A percentile compares a stretch with the other conserved stretches of the same genome.
phyloP scores from a whole-genome alignment of 495 filamentous ascomycete species.

The Melanomma pulvis-pyrius region DNA sequence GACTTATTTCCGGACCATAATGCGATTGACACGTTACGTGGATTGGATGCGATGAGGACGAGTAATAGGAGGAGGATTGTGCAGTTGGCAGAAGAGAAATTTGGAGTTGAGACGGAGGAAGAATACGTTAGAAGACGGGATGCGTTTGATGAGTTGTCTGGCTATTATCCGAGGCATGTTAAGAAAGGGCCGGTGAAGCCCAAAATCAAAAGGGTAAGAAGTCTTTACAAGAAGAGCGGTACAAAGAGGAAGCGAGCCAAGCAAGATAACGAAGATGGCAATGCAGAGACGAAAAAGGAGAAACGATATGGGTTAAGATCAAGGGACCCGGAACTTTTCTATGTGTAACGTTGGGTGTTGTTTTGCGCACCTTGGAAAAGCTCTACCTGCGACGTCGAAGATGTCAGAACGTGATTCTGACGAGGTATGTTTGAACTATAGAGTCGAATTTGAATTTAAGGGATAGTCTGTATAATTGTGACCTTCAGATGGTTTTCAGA shows the following conservation, averaged over 20 bases:
- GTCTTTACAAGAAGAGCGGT: neutral
- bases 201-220: neutral
- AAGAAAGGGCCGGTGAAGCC: neutral
- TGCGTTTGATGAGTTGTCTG: neutral
- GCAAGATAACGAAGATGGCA: neutral
- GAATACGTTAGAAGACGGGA: conserved; percentile 1
- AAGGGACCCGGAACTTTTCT: neutral
- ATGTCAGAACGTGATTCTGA: no score
- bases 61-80: conserved; percentile 5
- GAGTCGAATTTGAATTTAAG: no score
- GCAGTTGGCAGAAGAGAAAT: conserved; percentile 1
- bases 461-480: no score
- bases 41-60: conserved; percentile 15
- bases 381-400: no score
- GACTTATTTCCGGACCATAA: neutral
- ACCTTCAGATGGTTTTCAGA: no score
- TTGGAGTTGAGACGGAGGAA: conserved; percentile 8
- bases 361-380: neutral
- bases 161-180: neutral
- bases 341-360: neutral
- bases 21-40: neutral
- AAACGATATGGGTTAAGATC: neutral
- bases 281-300: neutral
- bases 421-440: no score
- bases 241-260: neutral